Evolutionary conservation across 208 protist genomes (phyloP), one percentile per base, ranked within the genome.

Genomic region (Leishmania aethiopica): DNA sequence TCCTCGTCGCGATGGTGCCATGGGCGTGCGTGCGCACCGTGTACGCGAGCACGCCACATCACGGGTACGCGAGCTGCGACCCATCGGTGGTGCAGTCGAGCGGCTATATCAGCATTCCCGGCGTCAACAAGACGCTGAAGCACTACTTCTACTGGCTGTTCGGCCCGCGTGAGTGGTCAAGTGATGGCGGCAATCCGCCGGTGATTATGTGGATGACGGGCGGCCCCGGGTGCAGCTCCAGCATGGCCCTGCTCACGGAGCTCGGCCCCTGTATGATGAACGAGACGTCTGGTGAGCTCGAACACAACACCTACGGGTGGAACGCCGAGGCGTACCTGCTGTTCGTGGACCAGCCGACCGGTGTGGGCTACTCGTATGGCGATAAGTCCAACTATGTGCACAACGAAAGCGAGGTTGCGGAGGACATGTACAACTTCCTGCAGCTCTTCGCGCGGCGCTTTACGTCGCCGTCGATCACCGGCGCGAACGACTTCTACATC

Each of bases 91-190:
- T 88, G 78, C 92, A 96, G 88, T 91, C 89, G 67, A 93, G 91
- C 83, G 94, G 94, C 66, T 95, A 95, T 87, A 86, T 95, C 80
- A 79, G 90, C 80, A 92, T 97, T 77, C 86, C 92, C 74, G 89
- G 86, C 57, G 78, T 80, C 49, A 78, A 75, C 15, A 74, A 84
- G 53, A 82, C 80, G 28, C 73, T 82, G 72, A 92, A 94, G 81
- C 86, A 95, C 78, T 90, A 90, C 84, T 99, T 99, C 84, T 99
- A 96, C 90, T 99, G 97, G 96, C 81, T 92, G 70, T 98, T 98
- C 77, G 88, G 88, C 32, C 87, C 90, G 15, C 89, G 93, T 42
- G 49, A 85, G 71, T 77, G 66, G 53, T 88, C 93, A 2, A 74
- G 80, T 28, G 87, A 81, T 66, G 94, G 84, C 73, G 79, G 47